Conservation (phyloP, 2,329 filamentous ascomycete genomes). For the Diaporthe capsici region DNA sequence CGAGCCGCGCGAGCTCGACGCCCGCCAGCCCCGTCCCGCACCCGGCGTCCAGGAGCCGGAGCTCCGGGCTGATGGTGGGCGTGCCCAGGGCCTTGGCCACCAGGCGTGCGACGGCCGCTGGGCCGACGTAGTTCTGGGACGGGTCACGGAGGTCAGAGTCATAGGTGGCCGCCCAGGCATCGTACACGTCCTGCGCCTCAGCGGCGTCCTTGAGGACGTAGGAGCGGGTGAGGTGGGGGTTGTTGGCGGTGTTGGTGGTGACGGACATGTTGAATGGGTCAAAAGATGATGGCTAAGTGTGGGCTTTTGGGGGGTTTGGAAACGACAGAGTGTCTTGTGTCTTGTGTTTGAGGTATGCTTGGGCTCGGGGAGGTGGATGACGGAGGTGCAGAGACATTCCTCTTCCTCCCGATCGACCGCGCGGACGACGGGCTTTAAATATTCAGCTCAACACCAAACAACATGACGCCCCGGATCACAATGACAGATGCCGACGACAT, state of each 20-base stretch:
- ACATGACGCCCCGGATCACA: background rate
- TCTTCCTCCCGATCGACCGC: background rate
- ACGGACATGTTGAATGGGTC: constrained; percentile 22
- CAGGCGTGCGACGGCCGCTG: constrained; percentile 23
- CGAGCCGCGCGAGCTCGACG: constrained; percentile 28
- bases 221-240: constrained; percentile 31
- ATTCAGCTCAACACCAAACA: constrained; percentile 12
- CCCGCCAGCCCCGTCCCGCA: constrained; percentile 31
- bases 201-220: constrained; percentile 20
- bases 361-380: constrained; percentile 9
- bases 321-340: constrained; percentile 11
- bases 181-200: constrained; percentile 32
- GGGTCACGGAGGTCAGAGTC: constrained; percentile 29
- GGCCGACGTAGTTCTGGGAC: constrained; percentile 27
- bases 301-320: background rate
- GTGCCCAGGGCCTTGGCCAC: constrained; percentile 8
- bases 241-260: constrained; percentile 32
- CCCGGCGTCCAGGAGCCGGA: constrained; percentile 25
- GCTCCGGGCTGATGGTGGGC: constrained; percentile 10
- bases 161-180: constrained; percentile 24
- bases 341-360: background rate
- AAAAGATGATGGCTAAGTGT: constrained; percentile 4
- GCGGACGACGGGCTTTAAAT: constrained; percentile 18
- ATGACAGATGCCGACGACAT: constrained; percentile 28
- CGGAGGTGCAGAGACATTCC: background rate